Conservation (phyloP, 2,329 filamentous ascomycete genomes). For the Venturia effusa region DNA sequence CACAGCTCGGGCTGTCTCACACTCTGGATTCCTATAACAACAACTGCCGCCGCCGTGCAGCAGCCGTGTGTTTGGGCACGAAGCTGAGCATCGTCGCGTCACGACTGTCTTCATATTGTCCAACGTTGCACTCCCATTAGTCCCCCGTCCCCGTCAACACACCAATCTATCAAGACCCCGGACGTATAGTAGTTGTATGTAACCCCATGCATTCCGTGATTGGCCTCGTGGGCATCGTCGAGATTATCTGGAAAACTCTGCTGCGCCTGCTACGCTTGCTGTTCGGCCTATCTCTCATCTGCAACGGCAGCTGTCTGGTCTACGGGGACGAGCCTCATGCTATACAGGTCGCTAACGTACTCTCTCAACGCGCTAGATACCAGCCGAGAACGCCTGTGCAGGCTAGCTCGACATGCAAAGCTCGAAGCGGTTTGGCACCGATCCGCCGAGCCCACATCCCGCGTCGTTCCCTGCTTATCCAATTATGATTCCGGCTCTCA, state of each 20-base stretch:
- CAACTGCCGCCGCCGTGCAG: background rate
- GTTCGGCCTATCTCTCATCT: background rate
- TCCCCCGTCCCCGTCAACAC: too few relatives aligned
- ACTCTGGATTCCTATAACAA: background rate
- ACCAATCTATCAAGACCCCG: background rate
- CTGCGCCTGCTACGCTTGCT: background rate
- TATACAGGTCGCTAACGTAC: background rate
- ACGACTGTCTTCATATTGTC: background rate
- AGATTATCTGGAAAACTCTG: background rate
- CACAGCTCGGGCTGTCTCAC: background rate
- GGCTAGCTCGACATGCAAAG: background rate
- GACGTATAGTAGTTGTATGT: background rate
- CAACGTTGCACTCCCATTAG: background rate
- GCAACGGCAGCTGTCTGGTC: background rate
- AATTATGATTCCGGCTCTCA: background rate
- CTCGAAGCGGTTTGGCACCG: background rate
- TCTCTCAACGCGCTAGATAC: background rate
- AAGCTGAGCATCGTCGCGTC: background rate
- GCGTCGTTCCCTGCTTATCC: background rate
- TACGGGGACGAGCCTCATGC: background rate
- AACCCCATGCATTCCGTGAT: background rate
- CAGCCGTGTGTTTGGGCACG: background rate
- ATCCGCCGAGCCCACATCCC: background rate
- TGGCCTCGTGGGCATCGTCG: background rate
- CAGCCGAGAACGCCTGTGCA: background rate